A percentile compares a stretch with the other conserved stretches of the same genome.
Evolutionary conservation across 148 eudicot species (phyloP).

Genomic region (Rhododendron molle): DNA sequence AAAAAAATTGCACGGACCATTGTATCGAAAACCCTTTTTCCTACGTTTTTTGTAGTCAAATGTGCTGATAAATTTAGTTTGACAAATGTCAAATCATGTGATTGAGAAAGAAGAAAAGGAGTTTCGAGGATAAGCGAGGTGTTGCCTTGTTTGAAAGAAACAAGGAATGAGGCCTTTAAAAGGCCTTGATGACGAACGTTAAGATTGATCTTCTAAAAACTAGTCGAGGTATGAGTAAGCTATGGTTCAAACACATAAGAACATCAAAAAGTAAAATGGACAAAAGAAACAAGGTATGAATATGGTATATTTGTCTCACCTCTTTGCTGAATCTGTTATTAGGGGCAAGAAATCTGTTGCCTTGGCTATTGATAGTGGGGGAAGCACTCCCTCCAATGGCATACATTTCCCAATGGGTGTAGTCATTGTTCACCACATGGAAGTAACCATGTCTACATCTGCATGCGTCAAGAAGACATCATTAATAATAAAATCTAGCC

Average conservation of each 20-base stretch:
- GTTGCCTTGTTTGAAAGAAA: too few species aligned
- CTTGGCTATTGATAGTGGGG: constrained; percentile 76
- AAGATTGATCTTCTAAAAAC: neutral
- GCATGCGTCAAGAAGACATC: constrained; percentile 13
- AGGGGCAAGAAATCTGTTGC: constrained; percentile 71
- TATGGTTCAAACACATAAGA: neutral
- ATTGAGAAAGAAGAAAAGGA: too few species aligned
- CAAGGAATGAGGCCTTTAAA: neutral
- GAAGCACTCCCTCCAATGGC: constrained; percentile 77
- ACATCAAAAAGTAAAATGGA: neutral
- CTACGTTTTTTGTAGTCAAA: too few species aligned
- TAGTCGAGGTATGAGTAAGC: neutral
- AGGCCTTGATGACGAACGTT: too few species aligned
- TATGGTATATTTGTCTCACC: constrained; percentile 23
- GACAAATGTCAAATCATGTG: too few species aligned
- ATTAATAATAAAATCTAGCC: neutral
- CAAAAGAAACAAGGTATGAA: neutral
- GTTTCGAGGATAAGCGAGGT: too few species aligned
- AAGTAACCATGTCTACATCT: constrained; percentile 80
- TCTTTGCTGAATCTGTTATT: constrained; percentile 45
- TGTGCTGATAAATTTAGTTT: too few species aligned
- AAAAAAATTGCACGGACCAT: too few species aligned
- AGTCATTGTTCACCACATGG: constrained; percentile 84
- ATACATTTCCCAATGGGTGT: constrained; percentile 84
- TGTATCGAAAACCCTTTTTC: too few species aligned